Percentiles rank a stretch among this genome's conserved stretches.
Conservation (phyloP, 495 filamentous ascomycete genomes). For the Xylaria bambusicola region DNA sequence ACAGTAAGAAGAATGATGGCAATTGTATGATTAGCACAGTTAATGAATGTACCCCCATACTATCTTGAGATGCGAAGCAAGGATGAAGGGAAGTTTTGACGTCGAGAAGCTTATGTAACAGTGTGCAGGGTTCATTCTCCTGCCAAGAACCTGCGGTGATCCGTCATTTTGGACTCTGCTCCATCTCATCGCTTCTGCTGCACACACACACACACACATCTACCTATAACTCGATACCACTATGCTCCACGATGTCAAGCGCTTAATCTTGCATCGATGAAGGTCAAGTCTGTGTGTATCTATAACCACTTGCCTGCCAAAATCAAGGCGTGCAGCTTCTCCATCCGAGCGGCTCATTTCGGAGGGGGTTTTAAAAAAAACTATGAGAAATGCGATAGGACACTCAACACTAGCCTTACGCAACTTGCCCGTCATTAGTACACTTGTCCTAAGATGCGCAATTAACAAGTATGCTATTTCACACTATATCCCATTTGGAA, state of each 20-base stretch:
- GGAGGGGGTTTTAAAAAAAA: neutral
- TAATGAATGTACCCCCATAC: too few species aligned
- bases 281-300: neutral
- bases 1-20: neutral
- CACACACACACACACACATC: neutral
- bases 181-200: neutral
- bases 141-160: slow-evolving; percentile 12
- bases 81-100: neutral
- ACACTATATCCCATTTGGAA: too few species aligned
- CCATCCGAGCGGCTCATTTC: neutral
- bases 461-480: too few species aligned
- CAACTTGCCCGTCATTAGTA: too few species aligned
- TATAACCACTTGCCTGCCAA: too few species aligned
- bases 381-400: neutral
- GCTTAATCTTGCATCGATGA: neutral
- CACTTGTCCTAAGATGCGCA: too few species aligned
- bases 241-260: neutral
- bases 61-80: too few species aligned
- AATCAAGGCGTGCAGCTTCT: neutral
- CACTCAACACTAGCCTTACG: too few species aligned
- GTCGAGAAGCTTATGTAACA: slow-evolving; percentile 9
- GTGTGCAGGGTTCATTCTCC: slow-evolving; percentile 1
- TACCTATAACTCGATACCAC: neutral
- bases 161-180: neutral
- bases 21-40: too few species aligned